Percentiles rank a stretch among this genome's conserved stretches.
These are phyloP conservation scores for Russula foetens DNA, from an alignment of 768 basidiomycete species.

Conservation along the genomic window DNA sequence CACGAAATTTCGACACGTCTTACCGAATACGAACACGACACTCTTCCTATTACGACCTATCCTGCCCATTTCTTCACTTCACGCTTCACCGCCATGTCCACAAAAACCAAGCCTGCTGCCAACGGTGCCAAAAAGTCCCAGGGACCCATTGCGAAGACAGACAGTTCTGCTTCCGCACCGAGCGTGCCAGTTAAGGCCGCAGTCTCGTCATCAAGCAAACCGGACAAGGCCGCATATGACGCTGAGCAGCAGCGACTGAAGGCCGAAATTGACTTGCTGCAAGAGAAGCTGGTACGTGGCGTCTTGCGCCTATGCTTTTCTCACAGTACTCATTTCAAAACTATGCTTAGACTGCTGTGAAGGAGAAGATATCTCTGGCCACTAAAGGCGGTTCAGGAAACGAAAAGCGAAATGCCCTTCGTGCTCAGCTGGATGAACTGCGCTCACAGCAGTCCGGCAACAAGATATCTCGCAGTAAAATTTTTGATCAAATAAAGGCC, in stretches of 20 bases:
- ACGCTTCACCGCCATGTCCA: constrained; percentile 23
- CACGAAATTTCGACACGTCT: background rate
- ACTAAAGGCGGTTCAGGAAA: constrained; percentile 55
- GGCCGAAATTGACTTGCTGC: constrained; percentile 74
- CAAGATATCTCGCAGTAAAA: constrained; percentile 63
- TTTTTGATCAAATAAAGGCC: constrained; percentile 69
- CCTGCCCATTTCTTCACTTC: background rate
- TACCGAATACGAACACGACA: background rate
- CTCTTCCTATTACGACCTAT: constrained; percentile 1
- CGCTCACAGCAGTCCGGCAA: constrained; percentile 69
- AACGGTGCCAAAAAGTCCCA: constrained; percentile 29
- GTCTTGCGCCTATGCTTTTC: background rate
- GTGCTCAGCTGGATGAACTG: constrained; percentile 72
- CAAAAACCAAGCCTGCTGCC: constrained; percentile 47
- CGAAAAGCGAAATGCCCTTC: constrained; percentile 65
- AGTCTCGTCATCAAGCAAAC: constrained; percentile 42
- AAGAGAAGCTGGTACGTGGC: constrained; percentile 66
- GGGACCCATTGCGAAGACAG: constrained; percentile 31
- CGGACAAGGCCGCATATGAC: constrained; percentile 82
- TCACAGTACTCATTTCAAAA: constrained; percentile 20
- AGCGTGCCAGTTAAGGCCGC: constrained; percentile 21
- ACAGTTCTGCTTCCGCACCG: constrained; percentile 32
- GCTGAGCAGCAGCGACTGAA: constrained; percentile 79
- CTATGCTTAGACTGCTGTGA: constrained; percentile 47
- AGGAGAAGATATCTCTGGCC: constrained; percentile 64